Percentiles rank a stretch among this genome's conserved stretches.
Conservation (phyloP, 306 rosid species). For the Lathyrus aphaca region DNA sequence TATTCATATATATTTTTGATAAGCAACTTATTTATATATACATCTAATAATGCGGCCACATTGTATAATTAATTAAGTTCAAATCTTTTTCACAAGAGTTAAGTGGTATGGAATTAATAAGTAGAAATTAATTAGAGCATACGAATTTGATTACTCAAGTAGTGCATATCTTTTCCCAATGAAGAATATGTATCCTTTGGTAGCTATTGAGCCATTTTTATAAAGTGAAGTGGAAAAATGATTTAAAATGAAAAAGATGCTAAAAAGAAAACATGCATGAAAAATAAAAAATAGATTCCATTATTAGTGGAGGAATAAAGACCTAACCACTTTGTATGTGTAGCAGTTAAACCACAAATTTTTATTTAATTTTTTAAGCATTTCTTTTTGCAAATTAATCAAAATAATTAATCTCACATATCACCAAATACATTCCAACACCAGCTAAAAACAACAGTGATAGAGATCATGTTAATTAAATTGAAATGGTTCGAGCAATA, state of each 20-base stretch:
- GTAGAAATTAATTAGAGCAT: neutral
- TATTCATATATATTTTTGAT: no score
- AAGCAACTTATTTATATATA: no score
- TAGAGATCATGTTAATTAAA: neutral
- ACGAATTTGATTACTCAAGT: neutral
- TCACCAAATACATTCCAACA: slow-evolving; percentile 26
- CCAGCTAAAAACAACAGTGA: slow-evolving; percentile 18
- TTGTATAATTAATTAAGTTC: neutral
- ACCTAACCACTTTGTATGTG: slow-evolving; percentile 17
- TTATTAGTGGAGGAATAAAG: slow-evolving; percentile 22
- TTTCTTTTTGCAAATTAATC: neutral
- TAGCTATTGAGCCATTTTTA: slow-evolving; percentile 2
- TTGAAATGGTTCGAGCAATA: slow-evolving; percentile 10
- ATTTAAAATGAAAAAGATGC: slow-evolving; percentile 19
- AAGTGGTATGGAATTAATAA: neutral
- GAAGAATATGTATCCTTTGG: neutral
- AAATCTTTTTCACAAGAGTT: neutral
- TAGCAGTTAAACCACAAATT: slow-evolving; percentile 22
- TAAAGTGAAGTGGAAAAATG: neutral
- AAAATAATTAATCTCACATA: slow-evolving; percentile 7
- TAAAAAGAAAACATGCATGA: neutral
- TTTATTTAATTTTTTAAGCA: neutral
- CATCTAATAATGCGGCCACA: neutral
- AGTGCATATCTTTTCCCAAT: neutral
- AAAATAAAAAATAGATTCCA: neutral